Percentiles rank a stretch among this genome's conserved stretches.
Conservation (phyloP, 2,329 filamentous ascomycete species). For the Claviceps capensis region DNA sequence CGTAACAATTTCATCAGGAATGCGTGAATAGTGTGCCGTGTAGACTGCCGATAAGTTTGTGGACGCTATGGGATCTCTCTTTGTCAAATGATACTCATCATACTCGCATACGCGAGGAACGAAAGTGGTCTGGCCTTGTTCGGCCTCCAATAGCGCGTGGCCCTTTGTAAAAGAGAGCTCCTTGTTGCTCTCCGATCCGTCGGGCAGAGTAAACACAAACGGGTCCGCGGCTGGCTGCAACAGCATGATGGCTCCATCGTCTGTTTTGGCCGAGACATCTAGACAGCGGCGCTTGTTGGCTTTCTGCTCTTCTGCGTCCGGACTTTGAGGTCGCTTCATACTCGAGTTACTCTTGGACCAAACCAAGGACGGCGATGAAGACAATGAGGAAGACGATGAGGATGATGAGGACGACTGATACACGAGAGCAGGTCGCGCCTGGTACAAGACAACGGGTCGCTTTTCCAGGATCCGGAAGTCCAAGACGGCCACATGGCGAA, state of each 20-base stretch:
- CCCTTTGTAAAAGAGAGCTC: constrained; percentile 31
- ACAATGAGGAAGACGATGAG: not conserved
- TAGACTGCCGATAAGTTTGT: constrained; percentile 42
- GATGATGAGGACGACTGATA: constrained; percentile 14
- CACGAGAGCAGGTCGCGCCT: constrained; percentile 16
- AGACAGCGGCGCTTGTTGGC: constrained; percentile 29
- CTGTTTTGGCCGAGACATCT: constrained; percentile 16
- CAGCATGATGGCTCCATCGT: constrained; percentile 43
- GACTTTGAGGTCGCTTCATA: constrained; percentile 35
- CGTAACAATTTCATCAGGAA: constrained; percentile 40
- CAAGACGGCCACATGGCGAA: constrained; percentile 34
- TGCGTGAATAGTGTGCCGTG: constrained; percentile 37
- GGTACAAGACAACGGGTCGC: constrained; percentile 29
- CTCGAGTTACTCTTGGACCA: constrained; percentile 26
- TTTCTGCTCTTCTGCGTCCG: constrained; percentile 30
- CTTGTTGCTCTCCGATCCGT: constrained; percentile 29
- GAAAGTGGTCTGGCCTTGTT: constrained; percentile 33
- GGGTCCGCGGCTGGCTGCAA: constrained; percentile 34
- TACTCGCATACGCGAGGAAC: constrained; percentile 37
- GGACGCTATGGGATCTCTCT: constrained; percentile 41
- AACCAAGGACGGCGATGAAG: constrained; percentile 12
- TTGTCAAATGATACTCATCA: constrained; percentile 41
- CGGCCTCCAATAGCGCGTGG: constrained; percentile 38
- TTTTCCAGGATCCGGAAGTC: constrained; percentile 47
- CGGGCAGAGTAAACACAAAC: constrained; percentile 38